Evolutionary conservation across 257 asterid genomes (phyloP).

Genomic region (Verbena officinalis): DNA sequence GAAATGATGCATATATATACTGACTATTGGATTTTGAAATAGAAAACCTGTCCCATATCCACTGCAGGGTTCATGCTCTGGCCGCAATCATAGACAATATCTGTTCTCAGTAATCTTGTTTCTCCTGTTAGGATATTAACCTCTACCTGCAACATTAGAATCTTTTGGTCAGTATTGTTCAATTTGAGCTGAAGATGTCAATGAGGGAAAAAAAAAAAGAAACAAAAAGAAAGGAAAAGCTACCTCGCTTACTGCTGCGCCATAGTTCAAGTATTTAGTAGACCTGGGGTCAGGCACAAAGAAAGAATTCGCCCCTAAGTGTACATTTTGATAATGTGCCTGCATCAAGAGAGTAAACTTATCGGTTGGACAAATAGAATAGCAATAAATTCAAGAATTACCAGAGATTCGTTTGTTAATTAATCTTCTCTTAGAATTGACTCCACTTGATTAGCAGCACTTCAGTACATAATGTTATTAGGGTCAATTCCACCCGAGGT

Average conservation of each 20-base stretch:
- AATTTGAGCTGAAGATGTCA: too few relatives aligned
- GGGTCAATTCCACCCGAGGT: too few relatives aligned
- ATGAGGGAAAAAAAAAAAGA: too few relatives aligned
- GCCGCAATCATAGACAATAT: slow-evolving; percentile 77
- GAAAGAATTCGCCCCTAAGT: slow-evolving; percentile 54
- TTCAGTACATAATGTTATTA: too few relatives aligned
- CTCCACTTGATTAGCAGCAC: background rate
- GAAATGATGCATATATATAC: background rate
- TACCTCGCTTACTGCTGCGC: slow-evolving; percentile 80
- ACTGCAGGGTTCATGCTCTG: slow-evolving; percentile 84
- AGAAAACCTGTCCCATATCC: slow-evolving; percentile 74
- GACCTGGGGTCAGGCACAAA: slow-evolving; percentile 52
- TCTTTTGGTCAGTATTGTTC: background rate
- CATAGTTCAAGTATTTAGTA: slow-evolving; percentile 52
- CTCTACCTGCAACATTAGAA: slow-evolving; percentile 53
- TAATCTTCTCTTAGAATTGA: slow-evolving; percentile 8
- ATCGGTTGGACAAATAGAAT: background rate
- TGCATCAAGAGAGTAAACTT: slow-evolving; percentile 27
- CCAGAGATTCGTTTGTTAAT: background rate
- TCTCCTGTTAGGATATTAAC: slow-evolving; percentile 64
- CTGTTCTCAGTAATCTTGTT: slow-evolving; percentile 51
- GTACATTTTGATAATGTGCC: slow-evolving; percentile 52
- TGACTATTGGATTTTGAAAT: background rate
- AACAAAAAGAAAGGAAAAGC: background rate
- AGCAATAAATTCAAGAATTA: slow-evolving; percentile 1